Percentiles rank a stretch among this genome's conserved stretches.
These are phyloP conservation scores for Aschersonia sp. DNA, from an alignment of 2,329 filamentous ascomycete species.

Conservation along the genomic window DNA sequence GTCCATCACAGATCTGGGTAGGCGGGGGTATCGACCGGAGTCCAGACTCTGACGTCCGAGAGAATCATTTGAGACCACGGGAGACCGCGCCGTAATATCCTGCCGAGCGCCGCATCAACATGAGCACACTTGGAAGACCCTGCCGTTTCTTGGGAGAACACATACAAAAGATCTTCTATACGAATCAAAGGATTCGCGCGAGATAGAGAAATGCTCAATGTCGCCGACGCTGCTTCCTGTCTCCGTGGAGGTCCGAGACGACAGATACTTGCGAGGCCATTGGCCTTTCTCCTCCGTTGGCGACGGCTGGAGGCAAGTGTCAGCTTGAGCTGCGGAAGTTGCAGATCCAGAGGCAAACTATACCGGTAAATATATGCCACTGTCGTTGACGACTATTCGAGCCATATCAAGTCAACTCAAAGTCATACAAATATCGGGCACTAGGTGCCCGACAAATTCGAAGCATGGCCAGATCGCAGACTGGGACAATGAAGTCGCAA, in stretches of 20 bases:
- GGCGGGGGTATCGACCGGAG: constrained; percentile 49
- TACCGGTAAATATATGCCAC: constrained; percentile 87
- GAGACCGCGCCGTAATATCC: constrained; percentile 85
- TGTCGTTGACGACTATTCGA: constrained; percentile 79
- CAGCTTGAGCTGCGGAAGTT: background rate
- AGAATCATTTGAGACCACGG: constrained; percentile 45
- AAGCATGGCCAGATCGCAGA: no score
- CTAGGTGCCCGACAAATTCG: no score
- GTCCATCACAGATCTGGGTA: constrained; percentile 46
- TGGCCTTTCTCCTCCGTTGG: constrained; percentile 71
- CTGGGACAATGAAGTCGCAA: background rate
- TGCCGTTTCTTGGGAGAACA: constrained; percentile 6
- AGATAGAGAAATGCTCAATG: constrained; percentile 89
- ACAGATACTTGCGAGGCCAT: constrained; percentile 48
- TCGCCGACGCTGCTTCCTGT: constrained; percentile 54
- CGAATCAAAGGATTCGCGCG: constrained; percentile 90
- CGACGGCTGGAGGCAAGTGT: constrained; percentile 47
- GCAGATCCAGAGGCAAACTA: constrained; percentile 4
- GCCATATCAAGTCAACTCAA: background rate
- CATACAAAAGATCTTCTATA: constrained; percentile 90
- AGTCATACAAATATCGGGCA: no score
- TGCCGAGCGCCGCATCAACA: constrained; percentile 18
- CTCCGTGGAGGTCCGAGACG: constrained; percentile 38
- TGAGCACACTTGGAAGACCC: no score
- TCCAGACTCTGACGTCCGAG: constrained; percentile 69